Percentiles rank a stretch among this genome's conserved stretches.
phyloP scores from a whole-genome alignment of 257 asterid species.

The Nicotiana otophora region DNA sequence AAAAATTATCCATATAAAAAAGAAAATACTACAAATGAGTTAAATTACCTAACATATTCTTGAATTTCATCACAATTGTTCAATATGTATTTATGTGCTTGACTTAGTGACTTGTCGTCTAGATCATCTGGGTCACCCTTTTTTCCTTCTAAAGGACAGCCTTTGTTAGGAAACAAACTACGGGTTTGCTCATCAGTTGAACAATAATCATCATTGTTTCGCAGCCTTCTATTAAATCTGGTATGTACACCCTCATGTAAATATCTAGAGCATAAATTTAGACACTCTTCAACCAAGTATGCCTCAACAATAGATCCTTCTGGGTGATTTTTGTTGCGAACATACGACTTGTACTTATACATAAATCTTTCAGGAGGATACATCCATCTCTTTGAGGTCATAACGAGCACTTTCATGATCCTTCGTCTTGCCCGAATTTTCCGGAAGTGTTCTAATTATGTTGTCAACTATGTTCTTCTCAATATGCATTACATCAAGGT shows the following conservation, averaged over 20 bases:
- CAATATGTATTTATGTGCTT: background rate
- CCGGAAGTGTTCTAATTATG: background rate
- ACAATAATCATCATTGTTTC: background rate
- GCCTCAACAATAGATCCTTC: too few relatives aligned
- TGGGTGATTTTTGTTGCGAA: background rate
- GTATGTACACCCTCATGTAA: background rate
- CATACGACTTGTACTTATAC: background rate
- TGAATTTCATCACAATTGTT: background rate
- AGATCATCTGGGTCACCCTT: background rate
- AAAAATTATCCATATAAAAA: too few relatives aligned
- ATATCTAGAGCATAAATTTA: too few relatives aligned
- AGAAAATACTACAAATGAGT: too few relatives aligned
- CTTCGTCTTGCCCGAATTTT: background rate
- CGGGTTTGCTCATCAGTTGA: background rate
- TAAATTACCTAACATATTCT: background rate
- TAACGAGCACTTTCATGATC: background rate
- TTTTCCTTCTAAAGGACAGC: background rate
- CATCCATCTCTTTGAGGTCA: constrained; percentile 2
- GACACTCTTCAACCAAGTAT: background rate
- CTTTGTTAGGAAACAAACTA: background rate
- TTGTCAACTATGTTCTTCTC: background rate
- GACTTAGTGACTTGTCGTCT: background rate
- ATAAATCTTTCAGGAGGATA: constrained; percentile 10
- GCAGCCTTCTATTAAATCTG: background rate
- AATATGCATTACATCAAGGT: too few relatives aligned